Conservation (phyloP, 345 rosid species). For the Euclidium syriacum region DNA sequence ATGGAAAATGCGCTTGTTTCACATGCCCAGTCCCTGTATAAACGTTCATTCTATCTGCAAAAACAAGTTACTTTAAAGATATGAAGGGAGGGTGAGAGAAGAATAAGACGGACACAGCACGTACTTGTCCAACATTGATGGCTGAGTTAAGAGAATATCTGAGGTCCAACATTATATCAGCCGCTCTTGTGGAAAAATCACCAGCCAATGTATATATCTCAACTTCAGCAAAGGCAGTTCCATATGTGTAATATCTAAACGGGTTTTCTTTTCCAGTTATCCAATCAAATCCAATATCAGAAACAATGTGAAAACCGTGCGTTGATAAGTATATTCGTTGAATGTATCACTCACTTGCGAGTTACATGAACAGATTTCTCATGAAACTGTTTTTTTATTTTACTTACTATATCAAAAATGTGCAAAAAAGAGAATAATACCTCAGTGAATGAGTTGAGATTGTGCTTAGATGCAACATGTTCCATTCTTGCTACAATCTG, state of each 20-base stretch:
- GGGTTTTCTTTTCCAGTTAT: constrained; percentile 64
- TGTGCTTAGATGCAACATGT: constrained; percentile 72
- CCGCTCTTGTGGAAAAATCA: constrained; percentile 76
- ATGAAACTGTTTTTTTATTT: neutral
- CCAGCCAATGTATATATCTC: constrained; percentile 89
- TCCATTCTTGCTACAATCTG: constrained; percentile 95
- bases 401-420: no score
- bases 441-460: constrained; percentile 74
- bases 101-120: no score
- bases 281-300: constrained; percentile 86
- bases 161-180: constrained; percentile 71
- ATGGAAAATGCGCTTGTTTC: no score
- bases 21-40: constrained; percentile 90
- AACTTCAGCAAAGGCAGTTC: constrained; percentile 89
- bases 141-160: constrained; percentile 94
- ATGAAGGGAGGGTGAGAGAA: no score
- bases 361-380: constrained; percentile 27
- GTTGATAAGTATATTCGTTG: constrained; percentile 87
- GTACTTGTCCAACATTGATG: constrained; percentile 89
- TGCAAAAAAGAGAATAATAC: constrained; percentile 28
- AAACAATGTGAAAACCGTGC: constrained; percentile 81
- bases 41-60: constrained; percentile 92
- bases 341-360: constrained; percentile 58
- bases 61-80: no score
- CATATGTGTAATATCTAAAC: constrained; percentile 79